Base-by-base conservation (phyloP, 345 rosid genomes). In the Iberis pinnata region DNA sequence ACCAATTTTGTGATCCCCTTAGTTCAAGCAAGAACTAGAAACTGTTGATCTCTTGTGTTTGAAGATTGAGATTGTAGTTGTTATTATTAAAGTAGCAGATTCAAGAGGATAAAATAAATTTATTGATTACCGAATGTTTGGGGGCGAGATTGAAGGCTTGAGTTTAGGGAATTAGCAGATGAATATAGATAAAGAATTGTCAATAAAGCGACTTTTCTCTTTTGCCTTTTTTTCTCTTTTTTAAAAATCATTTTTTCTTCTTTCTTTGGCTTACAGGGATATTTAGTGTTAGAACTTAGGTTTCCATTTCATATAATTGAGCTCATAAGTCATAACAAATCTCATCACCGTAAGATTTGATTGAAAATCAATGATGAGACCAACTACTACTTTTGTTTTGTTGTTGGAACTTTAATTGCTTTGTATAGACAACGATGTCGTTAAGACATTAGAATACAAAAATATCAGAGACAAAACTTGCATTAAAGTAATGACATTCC, bases 101-200 rank as follows among this genome's bases (percentile, higher is more conserved):
- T 43, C 43, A 1, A 2, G 4, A 43, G 17, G 9, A 39, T 11
- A 13, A 40, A 18, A 16, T 12, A 12, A 13, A 39, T 45, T 43
- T 18, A 18, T n/a, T 24, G 27, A 36, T 18, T 33, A 14, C 56
- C 61, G 71, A 53, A 58, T 58, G 71, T 53, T 44, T 46, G 55
- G 66, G 44, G 9, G 37, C 71, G 61, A 59, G 66, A 67, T 59
- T 67, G 61, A 67, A 45, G 65, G 71, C 65, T 66, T 4, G 71
- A 58, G 71, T 66, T 66, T 45, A 59, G 65, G 71, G 53, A 10
- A 45, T 37, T 52, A 53, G 60, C 6, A 51, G 60, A 52, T 51
- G 70, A 45, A 54, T 52, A 27, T 65, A 42, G 17, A 42, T 29
- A 29, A 59, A 45, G 49, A 67, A 67, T 43, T 44, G 65, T 67